Base-by-base conservation (phyloP, 164 flowering plant genomes). In the Echeveria elegans region DNA sequence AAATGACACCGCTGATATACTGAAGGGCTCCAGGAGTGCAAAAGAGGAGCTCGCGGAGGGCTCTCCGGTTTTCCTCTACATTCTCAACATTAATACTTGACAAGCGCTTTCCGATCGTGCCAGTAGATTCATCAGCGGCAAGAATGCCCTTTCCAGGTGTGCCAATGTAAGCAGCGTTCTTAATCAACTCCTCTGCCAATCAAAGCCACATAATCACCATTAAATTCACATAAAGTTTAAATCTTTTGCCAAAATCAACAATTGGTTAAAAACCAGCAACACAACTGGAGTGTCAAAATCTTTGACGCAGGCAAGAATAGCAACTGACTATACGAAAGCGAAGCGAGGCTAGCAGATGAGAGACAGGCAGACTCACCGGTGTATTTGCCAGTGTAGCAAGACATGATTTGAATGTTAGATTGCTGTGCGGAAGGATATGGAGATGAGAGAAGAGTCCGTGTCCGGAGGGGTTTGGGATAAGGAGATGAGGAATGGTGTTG, bases 41-140 rank as follows among this genome's bases (percentile, higher is more conserved):
- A 16, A 43, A 43, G 48, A 43, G 48, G 14, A 43, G 48, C 48
- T 43, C 53, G 21, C 53, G 53, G 1, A 47, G 53, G 19, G 53
- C 53, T n/a, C 53, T 47, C 23, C 53, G 16, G 23, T 47, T 47
- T 6, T 16, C 16, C 53, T 47, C 53, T 1, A 47, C 23, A 47
- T 47, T 47, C 53, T 47, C 53, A 47, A 47, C 53, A n/a, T 47
- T 47, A 47, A 47, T 47, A 6, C 53, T 47, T 0, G 53, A 47
- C 53, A 47, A n/a, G 23, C 53, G 53, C 53, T 47, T 47, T 16
- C 53, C 53, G 2, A 47, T 47, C 19, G 53, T 47, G 5, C 53
- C 53, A n/a, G 53, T 47, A 47, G 53, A 47, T 47, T 47, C 53
- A 47, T 47, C 53, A n/a, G 53, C 53, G 19, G 53, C 53, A 4